Base-by-base conservation (phyloP, 345 rosid genomes). In the Eucalyptus microcorys region DNA sequence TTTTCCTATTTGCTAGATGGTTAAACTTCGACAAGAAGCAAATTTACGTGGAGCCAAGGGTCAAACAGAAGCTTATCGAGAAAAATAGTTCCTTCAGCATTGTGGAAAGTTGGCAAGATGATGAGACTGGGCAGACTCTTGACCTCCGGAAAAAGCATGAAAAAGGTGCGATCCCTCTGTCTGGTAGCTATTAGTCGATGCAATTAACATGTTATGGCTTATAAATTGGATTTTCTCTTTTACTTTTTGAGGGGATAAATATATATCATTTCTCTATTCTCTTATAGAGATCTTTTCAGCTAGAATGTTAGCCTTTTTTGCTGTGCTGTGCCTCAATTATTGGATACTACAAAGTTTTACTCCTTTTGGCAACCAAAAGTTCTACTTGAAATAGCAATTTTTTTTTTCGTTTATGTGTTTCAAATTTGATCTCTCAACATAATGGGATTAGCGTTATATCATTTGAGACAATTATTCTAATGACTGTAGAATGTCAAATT, bases 61-160 rank as follows among this genome's bases (percentile, higher is more conserved):
- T 98, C 81, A 94, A 87, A 91, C 89, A 71, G 57, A 99, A 97
- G 81, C 99, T 98, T 90, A 83, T 96, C 40, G 21, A 92, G 12
- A 99, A 95, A 90, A 96, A 97, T 87, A 90, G 96, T 68, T 92
- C 91, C 91, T 98, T 97, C 94, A 85, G 86, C 89, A 95, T 95
- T 88, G 94, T 96, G 37, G 92, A 96, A 90, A 97, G 97, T 30
- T 98, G 99, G 99, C 94, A 94, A 90, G 98, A 96, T 91, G 99
- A 98, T 98, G 89, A 93, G 92, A 86, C 55, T 83, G 43, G 40
- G 15, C 48, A 27, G 24, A 34, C 10, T 55, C 12, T 2, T 21
- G 61, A 22, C 61, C 61, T 22, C 61, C 61, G 27, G 61, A 0
- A 1, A 55, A 55, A 55, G 61, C 30, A 55, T 55, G 61, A 24